A percentile compares a stretch with the other conserved stretches of the same genome.
These are phyloP conservation scores for Beauveria medogensis DNA, from an alignment of 2,329 filamentous ascomycete genomes.

Conservation along the genomic window DNA sequence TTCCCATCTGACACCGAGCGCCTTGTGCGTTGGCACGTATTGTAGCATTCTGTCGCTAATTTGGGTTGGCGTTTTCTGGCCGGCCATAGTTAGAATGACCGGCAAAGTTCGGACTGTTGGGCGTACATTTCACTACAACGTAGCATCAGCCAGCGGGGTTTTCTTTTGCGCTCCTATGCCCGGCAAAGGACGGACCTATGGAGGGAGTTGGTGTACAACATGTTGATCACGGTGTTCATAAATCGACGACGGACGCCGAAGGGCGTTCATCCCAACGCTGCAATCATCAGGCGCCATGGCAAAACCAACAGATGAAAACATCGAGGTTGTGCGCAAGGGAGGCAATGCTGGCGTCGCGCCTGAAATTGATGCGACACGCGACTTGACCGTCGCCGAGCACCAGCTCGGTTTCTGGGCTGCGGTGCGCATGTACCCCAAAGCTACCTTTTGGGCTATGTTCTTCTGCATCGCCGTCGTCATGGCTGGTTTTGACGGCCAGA, in stretches of 20 bases:
- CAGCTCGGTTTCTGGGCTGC: conserved; percentile 24
- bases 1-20: too few relatives aligned
- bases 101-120: background rate
- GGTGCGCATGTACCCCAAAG: conserved; percentile 29
- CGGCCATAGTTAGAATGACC: background rate
- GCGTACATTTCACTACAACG: background rate
- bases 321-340: background rate
- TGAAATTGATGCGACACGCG: conserved; percentile 17
- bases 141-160: background rate
- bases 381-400: conserved; percentile 18
- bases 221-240: background rate
- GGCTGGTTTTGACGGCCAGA: conserved; percentile 27
- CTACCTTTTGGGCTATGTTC: conserved; percentile 23
- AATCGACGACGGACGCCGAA: background rate
- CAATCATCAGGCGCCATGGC: background rate
- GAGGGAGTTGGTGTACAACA: background rate
- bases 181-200: background rate
- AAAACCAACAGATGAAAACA: background rate
- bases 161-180: background rate
- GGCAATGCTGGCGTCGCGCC: background rate
- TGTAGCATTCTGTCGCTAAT: too few relatives aligned
- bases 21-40: too few relatives aligned
- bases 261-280: background rate
- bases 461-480: conserved; percentile 24
- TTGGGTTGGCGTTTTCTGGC: too few relatives aligned